Base-by-base conservation (phyloP, 1,284 basidiomycete species). In the Fomitopsis pinicola region DNA sequence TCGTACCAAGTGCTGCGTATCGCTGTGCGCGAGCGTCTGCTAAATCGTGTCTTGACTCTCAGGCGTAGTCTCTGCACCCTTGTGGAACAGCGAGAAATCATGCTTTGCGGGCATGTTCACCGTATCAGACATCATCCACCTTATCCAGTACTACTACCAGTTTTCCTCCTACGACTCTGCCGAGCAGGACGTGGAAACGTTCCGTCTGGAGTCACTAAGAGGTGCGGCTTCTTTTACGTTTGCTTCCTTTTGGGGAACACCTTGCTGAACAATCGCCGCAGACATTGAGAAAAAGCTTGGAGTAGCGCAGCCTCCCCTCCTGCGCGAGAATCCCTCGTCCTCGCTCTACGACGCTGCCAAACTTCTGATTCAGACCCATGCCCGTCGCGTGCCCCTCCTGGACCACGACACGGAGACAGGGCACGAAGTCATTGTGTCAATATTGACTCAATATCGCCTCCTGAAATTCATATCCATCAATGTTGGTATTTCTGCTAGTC, bases 381-480 rank as follows among this genome's bases (percentile, higher is more conserved):
- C 97, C 1, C 88, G 97, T 42, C 88, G 97, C 19, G 79, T 99
- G 14, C 97, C 97, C 5, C 81, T 99, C 15, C 90, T 99, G 48
- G 97, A 99, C 72, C 84, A 88, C 63, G 97, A 99, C 72, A 86
- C 94, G 4, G 93, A 96, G 74, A 98, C 97, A 7, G 93, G 92
- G 6, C 93, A 96, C 62, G 96, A 98, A 77, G 89, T 98, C 19
- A 95, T 99, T 66, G 88, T 99, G 52, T 95, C 92, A 38, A 96
- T 98, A 1, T 80, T 99, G 63, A 99, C 97, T 0, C 97, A 99
- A 76, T 99, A 99, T 72, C 87, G 97, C 35, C 89, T 99, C 26
- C 87, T 99, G 74, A 99, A 99, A 75, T 99, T 98, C 72, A 97
- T 99, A 64, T 90, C 97, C 42, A 97, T 97, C 75, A 99, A 99